Percentiles rank a stretch among this genome's conserved stretches.
These are phyloP conservation scores for Schwanniomyces polymorphus DNA, from an alignment of 805 yeast species.

Conservation along the genomic window DNA sequence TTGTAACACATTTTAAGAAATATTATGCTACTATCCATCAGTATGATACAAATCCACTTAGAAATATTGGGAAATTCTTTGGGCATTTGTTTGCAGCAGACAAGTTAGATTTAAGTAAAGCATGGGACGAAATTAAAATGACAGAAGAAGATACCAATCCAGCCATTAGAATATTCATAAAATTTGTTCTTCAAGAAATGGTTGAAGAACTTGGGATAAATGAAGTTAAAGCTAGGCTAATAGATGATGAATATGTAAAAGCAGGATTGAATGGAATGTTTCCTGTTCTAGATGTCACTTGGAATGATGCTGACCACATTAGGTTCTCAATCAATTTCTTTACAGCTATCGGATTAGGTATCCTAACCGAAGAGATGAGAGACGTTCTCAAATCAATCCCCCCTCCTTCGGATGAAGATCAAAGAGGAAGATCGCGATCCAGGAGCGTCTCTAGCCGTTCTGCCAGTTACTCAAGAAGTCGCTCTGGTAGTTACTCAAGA, in stretches of 20 bases:
- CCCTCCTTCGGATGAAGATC: conserved; percentile 13
- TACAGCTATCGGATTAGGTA: conserved; percentile 89
- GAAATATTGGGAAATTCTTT: conserved; percentile 82
- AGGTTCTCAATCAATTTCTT: conserved; percentile 86
- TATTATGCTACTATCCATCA: conserved; percentile 62
- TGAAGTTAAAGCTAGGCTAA: conserved; percentile 47
- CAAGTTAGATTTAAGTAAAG: conserved; percentile 58
- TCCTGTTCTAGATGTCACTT: conserved; percentile 44
- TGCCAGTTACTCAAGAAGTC: conserved; percentile 18
- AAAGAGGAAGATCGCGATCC: conserved; percentile 14
- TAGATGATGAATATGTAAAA: conserved; percentile 49
- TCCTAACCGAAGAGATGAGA: conserved; percentile 81
- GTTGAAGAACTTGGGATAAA: conserved; percentile 71
- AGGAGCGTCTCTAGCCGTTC: conserved; percentile 12
- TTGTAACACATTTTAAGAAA: conserved; percentile 51
- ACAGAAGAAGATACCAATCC: conserved; percentile 77
- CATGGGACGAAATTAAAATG: conserved; percentile 54
- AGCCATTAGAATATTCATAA: conserved; percentile 76
- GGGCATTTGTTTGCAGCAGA: conserved; percentile 81
- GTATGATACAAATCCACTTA: conserved; percentile 67
- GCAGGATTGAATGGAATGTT: conserved; percentile 59
- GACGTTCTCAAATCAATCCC: conserved; percentile 40
- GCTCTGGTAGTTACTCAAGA: conserved; percentile 14
- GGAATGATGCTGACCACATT: conserved; percentile 47
- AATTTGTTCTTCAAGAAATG: conserved; percentile 77